A percentile compares a stretch with the other conserved stretches of the same genome.
Evolutionary conservation across 2,329 filamentous ascomycete genomes (phyloP).

Genomic region (Zasmidium cellare): DNA sequence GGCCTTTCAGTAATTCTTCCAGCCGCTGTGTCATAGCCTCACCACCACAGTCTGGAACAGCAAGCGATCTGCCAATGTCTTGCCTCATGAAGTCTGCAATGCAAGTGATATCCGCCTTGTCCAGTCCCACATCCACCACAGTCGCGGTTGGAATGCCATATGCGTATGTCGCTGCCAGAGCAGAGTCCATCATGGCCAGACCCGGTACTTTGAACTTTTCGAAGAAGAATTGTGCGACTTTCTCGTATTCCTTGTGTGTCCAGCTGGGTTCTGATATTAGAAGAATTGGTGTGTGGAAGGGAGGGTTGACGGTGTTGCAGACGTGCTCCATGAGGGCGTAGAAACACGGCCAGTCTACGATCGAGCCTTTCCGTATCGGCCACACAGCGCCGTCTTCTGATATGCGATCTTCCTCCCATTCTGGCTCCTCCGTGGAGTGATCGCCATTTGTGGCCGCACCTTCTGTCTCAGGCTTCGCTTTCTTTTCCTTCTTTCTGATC

Average conservation of each 20-base stretch:
- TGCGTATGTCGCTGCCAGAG: slow-evolving; percentile 74
- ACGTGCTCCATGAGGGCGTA: slow-evolving; percentile 91
- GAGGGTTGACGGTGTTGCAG: slow-evolving; percentile 82
- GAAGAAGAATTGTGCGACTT: slow-evolving; percentile 90
- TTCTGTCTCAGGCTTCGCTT: slow-evolving; percentile 5
- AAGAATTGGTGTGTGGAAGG: slow-evolving; percentile 91
- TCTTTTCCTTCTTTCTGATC: slow-evolving; percentile 57
- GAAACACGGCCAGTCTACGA: slow-evolving; percentile 89
- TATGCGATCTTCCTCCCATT: slow-evolving; percentile 86
- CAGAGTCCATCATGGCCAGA: slow-evolving; percentile 86
- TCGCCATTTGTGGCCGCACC: slow-evolving; percentile 28
- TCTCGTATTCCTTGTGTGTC: slow-evolving; percentile 84
- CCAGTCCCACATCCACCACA: slow-evolving; percentile 85
- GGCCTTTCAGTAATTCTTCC: slow-evolving; percentile 59
- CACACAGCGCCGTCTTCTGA: slow-evolving; percentile 88
- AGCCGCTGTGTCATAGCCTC: slow-evolving; percentile 81
- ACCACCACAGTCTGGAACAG: slow-evolving; percentile 72
- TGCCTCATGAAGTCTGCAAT: slow-evolving; percentile 80
- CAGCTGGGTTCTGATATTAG: slow-evolving; percentile 87
- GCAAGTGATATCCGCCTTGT: slow-evolving; percentile 91
- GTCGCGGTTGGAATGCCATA: slow-evolving; percentile 82
- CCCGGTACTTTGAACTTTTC: slow-evolving; percentile 95
- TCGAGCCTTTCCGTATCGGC: slow-evolving; percentile 77
- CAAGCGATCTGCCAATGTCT: slow-evolving; percentile 62
- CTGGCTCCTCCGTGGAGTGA: slow-evolving; percentile 57